Base-by-base conservation (phyloP, 2,329 filamentous ascomycete species). In the Penicillium decumbens region DNA sequence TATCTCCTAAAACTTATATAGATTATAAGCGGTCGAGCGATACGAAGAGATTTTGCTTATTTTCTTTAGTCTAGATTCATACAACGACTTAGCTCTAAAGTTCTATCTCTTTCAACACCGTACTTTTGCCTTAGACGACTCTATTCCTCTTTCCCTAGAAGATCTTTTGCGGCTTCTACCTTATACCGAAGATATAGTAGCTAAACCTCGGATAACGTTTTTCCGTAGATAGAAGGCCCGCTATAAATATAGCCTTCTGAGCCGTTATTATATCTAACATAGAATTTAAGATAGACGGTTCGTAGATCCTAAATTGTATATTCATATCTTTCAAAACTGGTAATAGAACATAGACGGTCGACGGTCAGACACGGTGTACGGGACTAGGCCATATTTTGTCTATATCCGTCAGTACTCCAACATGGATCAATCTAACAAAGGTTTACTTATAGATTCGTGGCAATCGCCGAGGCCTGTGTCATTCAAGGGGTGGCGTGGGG, bases 261-360 rank as follows among this genome's bases (percentile, higher is more conserved):
- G 24, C 23, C 39, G 23, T 29, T 13, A 27, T 27, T 28, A 15
- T 41, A 41, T 41, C 29, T 41, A 24, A 41, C 25, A 29, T 29
- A 9, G 6, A 41, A 41, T 41, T 29, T 27, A n/a, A 41, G 23
- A 28, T 29, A 24, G 39, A 41, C 39, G 25, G 39, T 6, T 41
- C 39, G 39, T 41, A 41, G 39, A 29, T 41, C 39, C 39, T 24
- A 41, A 41, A 41, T 41, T 29, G 39, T 29, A 15, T 10, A 41
- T 41, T 29, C 39, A 10, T 27, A 28, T 29, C 23, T 27, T 27
- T 41, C 25, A 15, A 41, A 41, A 5, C 39, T 15, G 10, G 24
- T 25, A 29, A 41, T 28, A 35, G 32, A 3, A 18, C n/a, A 2
- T 1, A 35, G 32, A 35, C 13, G 13, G 32, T 35, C 13, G 2